These are phyloP conservation scores for Sarcomyxa edulis DNA, from an alignment of 768 basidiomycete genomes.

Conservation along the genomic window DNA sequence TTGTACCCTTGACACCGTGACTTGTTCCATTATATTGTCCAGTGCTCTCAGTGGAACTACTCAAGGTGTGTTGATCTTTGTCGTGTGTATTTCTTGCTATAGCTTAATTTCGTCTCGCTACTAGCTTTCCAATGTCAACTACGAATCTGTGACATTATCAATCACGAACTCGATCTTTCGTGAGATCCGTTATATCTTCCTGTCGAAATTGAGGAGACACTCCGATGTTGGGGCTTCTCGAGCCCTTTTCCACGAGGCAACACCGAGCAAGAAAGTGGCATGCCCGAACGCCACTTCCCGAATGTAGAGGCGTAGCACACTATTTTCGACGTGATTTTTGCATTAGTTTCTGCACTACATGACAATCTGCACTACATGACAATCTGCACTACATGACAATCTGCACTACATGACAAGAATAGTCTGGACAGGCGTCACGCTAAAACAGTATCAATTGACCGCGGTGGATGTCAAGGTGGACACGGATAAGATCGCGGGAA, in stretches of 20 bases:
- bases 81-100: slow-evolving; percentile 61
- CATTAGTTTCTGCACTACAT: slow-evolving; percentile 42
- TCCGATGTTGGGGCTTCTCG: slow-evolving; percentile 67
- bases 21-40: slow-evolving; percentile 51
- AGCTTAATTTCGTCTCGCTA: slow-evolving; percentile 54
- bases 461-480: slow-evolving; percentile 39
- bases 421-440: slow-evolving; percentile 65
- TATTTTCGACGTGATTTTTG: slow-evolving; percentile 42
- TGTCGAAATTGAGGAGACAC: slow-evolving; percentile 53
- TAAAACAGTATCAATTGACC: slow-evolving; percentile 51
- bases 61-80: slow-evolving; percentile 58
- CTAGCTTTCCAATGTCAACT: slow-evolving; percentile 56
- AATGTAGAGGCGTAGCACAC: slow-evolving; percentile 56
- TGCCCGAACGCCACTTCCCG: slow-evolving; percentile 54
- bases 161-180: slow-evolving; percentile 59
- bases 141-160: slow-evolving; percentile 59
- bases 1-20: slow-evolving; percentile 53
- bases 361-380: slow-evolving; percentile 57
- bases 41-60: slow-evolving; percentile 55
- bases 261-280: slow-evolving; percentile 56
- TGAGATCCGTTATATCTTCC: slow-evolving; percentile 64
- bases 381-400: slow-evolving; percentile 55
- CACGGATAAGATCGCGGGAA: slow-evolving; percentile 25
- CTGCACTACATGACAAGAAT: slow-evolving; percentile 57
- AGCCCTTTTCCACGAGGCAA: slow-evolving; percentile 53